phyloP scores from a whole-genome alignment of 192 early-diverging fungal species.

The Rhizoclosmatium globosum region DNA sequence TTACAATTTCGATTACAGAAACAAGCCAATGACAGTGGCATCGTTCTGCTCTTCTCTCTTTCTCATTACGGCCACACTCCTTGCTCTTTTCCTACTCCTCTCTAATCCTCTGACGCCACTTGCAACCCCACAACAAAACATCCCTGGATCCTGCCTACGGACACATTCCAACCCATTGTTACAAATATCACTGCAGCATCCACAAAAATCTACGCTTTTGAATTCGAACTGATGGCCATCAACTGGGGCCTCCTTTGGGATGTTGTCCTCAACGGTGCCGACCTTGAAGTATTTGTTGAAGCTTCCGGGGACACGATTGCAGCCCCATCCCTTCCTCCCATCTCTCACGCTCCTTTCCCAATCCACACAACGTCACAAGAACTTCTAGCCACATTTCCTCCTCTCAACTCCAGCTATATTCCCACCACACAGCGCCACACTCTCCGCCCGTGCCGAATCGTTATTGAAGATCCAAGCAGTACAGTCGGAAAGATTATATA shows the following conservation, averaged over 20 bases:
- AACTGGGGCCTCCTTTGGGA: slow-evolving; percentile 21
- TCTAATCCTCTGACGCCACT: slow-evolving; percentile 16
- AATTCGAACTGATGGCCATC: slow-evolving; percentile 21
- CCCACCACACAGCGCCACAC: neutral
- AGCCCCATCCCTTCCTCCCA: neutral
- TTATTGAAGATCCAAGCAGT: slow-evolving; percentile 27
- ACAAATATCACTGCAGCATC: neutral
- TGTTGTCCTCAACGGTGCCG: neutral
- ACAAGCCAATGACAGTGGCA: neutral
- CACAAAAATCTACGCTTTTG: slow-evolving; percentile 12
- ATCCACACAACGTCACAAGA: neutral
- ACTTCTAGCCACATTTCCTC: slow-evolving; percentile 10
- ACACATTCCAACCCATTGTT: slow-evolving; percentile 9
- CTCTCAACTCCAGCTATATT: slow-evolving; percentile 7
- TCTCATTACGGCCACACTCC: neutral
- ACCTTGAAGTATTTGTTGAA: slow-evolving; percentile 30
- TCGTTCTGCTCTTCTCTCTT: neutral
- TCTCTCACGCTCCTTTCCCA: neutral
- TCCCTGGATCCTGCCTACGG: slow-evolving; percentile 20
- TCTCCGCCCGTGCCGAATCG: slow-evolving; percentile 7
- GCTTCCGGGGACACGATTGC: slow-evolving; percentile 2
- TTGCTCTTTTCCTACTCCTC: neutral
- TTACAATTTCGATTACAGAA: neutral
- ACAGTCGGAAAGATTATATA: slow-evolving; percentile 32
- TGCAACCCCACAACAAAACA: neutral